Evolutionary conservation across 2,329 filamentous ascomycete species (phyloP).

Genomic region (Mycogone perniciosa): DNA sequence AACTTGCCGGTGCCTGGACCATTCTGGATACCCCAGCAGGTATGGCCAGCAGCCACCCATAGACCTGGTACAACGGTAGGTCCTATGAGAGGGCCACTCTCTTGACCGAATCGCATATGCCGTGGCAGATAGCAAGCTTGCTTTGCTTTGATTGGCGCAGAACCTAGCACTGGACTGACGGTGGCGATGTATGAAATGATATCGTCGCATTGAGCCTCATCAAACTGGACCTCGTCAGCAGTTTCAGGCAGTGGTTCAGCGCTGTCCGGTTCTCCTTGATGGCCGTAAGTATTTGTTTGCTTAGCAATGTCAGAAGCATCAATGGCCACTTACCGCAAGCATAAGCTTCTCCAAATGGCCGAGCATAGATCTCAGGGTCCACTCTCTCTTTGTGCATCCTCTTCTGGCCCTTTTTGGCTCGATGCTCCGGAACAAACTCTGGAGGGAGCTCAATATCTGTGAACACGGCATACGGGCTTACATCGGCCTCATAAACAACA

Average conservation of each 20-base stretch:
- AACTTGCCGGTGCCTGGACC: conserved; percentile 79
- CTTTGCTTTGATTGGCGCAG: conserved; percentile 62
- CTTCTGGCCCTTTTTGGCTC: conserved; percentile 41
- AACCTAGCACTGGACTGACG: conserved; percentile 58
- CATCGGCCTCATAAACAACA: conserved; percentile 56
- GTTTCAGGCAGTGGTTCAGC: conserved; percentile 67
- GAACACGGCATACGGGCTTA: conserved; percentile 74
- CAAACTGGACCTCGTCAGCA: conserved; percentile 68
- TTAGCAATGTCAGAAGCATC: neutral
- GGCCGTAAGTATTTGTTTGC: neutral
- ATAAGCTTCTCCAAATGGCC: conserved; percentile 84
- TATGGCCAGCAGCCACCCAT: conserved; percentile 82
- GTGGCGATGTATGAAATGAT: conserved; percentile 70
- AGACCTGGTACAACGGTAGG: conserved; percentile 66
- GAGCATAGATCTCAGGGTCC: conserved; percentile 87
- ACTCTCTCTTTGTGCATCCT: conserved; percentile 56
- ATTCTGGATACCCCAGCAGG: conserved; percentile 98
- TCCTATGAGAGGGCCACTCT: conserved; percentile 69
- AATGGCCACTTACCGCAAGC: conserved; percentile 60
- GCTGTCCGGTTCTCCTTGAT: conserved; percentile 66
- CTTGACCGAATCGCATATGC: conserved; percentile 55
- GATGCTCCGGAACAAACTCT: conserved; percentile 52
- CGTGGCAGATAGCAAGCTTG: conserved; percentile 94
- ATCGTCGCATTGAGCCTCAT: conserved; percentile 73
- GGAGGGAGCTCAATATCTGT: conserved; percentile 73